Conservation (phyloP, 1,284 basidiomycete species). For the Ganoderma sinense region DNA sequence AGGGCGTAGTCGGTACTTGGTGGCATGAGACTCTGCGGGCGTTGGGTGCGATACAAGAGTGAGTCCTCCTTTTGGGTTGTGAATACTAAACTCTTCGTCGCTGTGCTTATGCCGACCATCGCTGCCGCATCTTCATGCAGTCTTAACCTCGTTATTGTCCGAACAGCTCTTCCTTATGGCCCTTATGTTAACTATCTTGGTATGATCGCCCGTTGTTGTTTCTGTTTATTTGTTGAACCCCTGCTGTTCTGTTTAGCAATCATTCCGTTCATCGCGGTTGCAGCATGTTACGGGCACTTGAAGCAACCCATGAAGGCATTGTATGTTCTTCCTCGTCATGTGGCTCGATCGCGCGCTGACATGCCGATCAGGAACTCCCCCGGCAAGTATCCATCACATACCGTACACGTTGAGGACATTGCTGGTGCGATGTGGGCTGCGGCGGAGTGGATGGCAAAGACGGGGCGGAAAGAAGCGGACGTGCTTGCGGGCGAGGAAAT, state of each 20-base stretch:
- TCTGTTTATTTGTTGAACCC: constrained; percentile 47
- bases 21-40: constrained; percentile 89
- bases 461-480: constrained; percentile 69
- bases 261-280: constrained; percentile 69
- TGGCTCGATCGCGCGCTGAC: constrained; percentile 7
- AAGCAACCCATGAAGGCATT: constrained; percentile 91
- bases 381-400: constrained; percentile 83
- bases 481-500: constrained; percentile 72
- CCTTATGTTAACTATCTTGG: constrained; percentile 75
- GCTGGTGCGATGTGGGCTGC: constrained; percentile 79
- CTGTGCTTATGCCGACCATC: background rate
- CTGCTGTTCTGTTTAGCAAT: constrained; percentile 39
- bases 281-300: constrained; percentile 85
- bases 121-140: constrained; percentile 44
- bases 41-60: constrained; percentile 79
- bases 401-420: constrained; percentile 82
- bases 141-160: constrained; percentile 82
- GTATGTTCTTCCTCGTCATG: constrained; percentile 39
- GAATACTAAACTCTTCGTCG: background rate
- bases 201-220: constrained; percentile 9
- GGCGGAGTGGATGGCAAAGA: constrained; percentile 74
- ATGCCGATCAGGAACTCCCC: constrained; percentile 66
- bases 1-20: constrained; percentile 81
- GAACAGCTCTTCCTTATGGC: constrained; percentile 77
- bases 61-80: constrained; percentile 36